phyloP scores from a whole-genome alignment of 1,139 yeast species.

The Candida albicans region DNA sequence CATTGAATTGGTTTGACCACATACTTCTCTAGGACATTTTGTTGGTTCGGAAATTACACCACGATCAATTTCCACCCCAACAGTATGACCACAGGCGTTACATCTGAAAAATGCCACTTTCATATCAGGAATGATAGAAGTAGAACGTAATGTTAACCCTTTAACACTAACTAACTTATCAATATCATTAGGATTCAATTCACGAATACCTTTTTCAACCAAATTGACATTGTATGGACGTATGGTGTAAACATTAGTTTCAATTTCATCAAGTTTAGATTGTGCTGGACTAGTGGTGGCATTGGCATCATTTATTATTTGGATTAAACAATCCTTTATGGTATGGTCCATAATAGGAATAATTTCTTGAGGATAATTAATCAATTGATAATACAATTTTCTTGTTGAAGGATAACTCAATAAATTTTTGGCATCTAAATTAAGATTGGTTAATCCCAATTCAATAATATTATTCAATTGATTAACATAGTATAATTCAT shows the following conservation, averaged over 20 bases:
- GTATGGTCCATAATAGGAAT: constrained; percentile 98
- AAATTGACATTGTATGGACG: constrained; percentile 80
- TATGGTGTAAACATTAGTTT: constrained; percentile 78
- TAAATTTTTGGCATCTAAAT: constrained; percentile 79
- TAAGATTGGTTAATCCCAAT: constrained; percentile 78
- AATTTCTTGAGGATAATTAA: constrained; percentile 94
- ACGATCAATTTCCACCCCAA: constrained; percentile 88
- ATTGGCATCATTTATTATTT: constrained; percentile 61
- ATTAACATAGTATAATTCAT: constrained; percentile 70
- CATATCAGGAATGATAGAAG: constrained; percentile 97
- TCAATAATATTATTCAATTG: constrained; percentile 73
- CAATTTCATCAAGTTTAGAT: constrained; percentile 62
- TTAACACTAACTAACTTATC: constrained; percentile 90
- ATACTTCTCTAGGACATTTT: constrained; percentile 83
- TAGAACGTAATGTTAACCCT: constrained; percentile 86
- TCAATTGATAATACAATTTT: constrained; percentile 78
- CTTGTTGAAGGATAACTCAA: constrained; percentile 74
- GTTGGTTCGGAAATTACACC: constrained; percentile 95
- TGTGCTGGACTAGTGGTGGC: constrained; percentile 28
- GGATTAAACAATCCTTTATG: constrained; percentile 84
- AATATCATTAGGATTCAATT: constrained; percentile 90
- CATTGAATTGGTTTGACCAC: constrained; percentile 89
- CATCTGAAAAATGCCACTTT: constrained; percentile 95
- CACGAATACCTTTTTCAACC: constrained; percentile 81
- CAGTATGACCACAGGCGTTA: constrained; percentile 91